A percentile compares a stretch with the other conserved stretches of the same genome.
Conservation (phyloP, 768 basidiomycete genomes). For the Pleurotus tuber-regium region DNA sequence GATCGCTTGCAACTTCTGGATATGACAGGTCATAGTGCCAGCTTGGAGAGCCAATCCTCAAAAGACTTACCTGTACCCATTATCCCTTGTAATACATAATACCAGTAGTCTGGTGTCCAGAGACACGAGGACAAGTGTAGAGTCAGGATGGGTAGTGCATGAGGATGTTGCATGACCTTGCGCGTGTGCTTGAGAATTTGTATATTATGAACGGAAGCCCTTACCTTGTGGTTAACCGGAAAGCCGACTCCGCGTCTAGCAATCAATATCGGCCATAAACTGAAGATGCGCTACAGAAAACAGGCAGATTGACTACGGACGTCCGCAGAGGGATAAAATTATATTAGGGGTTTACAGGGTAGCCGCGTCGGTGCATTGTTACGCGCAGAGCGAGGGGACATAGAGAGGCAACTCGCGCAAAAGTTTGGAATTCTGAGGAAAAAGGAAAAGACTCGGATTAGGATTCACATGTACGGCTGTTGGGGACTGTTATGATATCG, state of each 20-base stretch:
- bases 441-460: constrained; percentile 6
- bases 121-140: no score
- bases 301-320: no score
- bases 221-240: neutral
- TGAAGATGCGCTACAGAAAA: no score
- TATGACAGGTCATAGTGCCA: constrained; percentile 7
- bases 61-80: no score
- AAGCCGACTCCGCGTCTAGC: neutral
- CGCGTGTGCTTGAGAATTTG: neutral
- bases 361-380: neutral
- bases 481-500: constrained; percentile 1
- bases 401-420: constrained; percentile 3
- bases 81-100: no score
- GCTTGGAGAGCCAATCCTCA: no score
- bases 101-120: no score
- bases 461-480: constrained; percentile 10
- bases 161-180: no score
- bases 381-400: constrained; percentile 4
- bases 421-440: neutral
- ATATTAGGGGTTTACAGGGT: neutral
- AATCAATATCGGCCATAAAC: no score
- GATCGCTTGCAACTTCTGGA: neutral
- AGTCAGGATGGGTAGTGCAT: no score
- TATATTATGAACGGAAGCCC: neutral
- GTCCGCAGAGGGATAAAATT: constrained; percentile 1